phyloP scores from a whole-genome alignment of 83 land plant species.

The Thuja plicata region DNA sequence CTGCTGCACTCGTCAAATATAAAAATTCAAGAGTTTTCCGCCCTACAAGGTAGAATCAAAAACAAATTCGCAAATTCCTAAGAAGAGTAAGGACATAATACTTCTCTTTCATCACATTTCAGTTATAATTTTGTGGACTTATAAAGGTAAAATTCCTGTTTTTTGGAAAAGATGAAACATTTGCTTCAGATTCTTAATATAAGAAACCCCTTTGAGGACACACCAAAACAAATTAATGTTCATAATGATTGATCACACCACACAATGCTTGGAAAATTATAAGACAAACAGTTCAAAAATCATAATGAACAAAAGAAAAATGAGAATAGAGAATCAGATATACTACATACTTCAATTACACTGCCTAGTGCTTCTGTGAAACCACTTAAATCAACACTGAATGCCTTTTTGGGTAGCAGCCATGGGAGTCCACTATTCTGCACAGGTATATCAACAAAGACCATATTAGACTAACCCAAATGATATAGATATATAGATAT shows the following conservation, averaged over 20 bases:
- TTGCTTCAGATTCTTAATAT: not conserved
- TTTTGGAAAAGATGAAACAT: not conserved
- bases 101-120: not conserved
- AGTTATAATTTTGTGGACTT: not conserved
- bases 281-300: not conserved
- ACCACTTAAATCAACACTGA: slow-evolving; percentile 46
- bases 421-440: slow-evolving; percentile 85
- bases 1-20: not conserved
- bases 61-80: not conserved
- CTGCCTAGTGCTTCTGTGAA: slow-evolving; percentile 50
- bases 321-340: not conserved
- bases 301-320: not conserved
- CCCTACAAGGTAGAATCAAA: not conserved
- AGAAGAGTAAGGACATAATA: not conserved
- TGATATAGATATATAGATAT: not conserved
- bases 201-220: not conserved
- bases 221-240: not conserved
- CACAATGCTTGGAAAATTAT: not conserved
- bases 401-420: slow-evolving; percentile 50
- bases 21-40: not conserved
- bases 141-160: not conserved
- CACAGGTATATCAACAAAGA: slow-evolving; percentile 8
- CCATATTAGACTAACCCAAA: not conserved
- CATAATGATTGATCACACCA: not conserved
- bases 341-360: slow-evolving; percentile 43